Percentiles rank a stretch among this genome's conserved stretches.
These are phyloP conservation scores for Trichoderma oligosporum DNA, from an alignment of 2,329 filamentous ascomycete species.

Conservation along the genomic window DNA sequence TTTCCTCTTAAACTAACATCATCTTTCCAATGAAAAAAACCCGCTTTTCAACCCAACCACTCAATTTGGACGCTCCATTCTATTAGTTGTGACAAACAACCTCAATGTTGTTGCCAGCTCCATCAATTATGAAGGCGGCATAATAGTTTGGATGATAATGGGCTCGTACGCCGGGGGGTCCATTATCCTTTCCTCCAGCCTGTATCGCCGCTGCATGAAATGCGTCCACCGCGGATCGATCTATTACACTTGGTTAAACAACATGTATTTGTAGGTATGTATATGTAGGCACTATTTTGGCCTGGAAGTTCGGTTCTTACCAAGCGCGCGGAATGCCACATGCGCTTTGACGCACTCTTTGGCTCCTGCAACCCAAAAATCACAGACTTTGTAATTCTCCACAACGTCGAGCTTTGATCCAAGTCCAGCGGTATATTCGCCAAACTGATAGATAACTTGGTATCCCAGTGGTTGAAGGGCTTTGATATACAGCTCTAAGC, in stretches of 20 bases:
- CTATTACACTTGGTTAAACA: conserved; percentile 26
- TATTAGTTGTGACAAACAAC: conserved; percentile 30
- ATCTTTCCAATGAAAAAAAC: too few species aligned
- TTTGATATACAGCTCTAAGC: conserved; percentile 34
- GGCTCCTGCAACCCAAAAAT: conserved; percentile 33
- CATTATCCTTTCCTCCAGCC: conserved; percentile 46
- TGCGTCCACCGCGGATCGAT: conserved; percentile 40
- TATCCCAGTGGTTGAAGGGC: conserved; percentile 38
- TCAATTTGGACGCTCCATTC: too few species aligned
- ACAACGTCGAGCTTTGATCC: conserved; percentile 25
- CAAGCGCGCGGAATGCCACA: conserved; percentile 33
- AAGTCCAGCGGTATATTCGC: conserved; percentile 32
- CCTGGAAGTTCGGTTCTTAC: conserved; percentile 15
- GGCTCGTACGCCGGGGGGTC: conserved; percentile 42
- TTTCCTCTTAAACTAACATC: too few species aligned
- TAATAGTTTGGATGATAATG: conserved; percentile 48
- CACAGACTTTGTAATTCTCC: conserved; percentile 21
- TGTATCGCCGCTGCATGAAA: conserved; percentile 42
- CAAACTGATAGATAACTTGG: conserved; percentile 28
- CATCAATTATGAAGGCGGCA: conserved; percentile 48
- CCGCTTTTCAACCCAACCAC: too few species aligned
- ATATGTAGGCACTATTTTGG: too few species aligned
- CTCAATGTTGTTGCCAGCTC: conserved; percentile 52
- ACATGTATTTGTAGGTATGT: too few species aligned
- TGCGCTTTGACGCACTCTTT: conserved; percentile 25